phyloP scores from a whole-genome alignment of 306 rosid species.

The Aeschynomene evenia region DNA sequence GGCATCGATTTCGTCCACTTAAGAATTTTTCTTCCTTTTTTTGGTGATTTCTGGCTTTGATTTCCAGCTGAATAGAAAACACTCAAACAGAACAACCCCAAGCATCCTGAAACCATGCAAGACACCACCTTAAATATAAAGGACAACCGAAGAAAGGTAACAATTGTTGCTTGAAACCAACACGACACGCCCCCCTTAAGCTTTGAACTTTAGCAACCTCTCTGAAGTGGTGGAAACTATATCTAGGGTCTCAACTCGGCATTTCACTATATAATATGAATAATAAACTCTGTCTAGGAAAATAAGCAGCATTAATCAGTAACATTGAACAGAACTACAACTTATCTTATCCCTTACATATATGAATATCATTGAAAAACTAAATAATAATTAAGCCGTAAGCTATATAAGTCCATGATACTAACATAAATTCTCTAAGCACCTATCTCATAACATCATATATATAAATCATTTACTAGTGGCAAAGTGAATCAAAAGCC shows the following conservation, averaged over 20 bases:
- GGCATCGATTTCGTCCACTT: too few relatives aligned
- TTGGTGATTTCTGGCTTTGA: constrained; percentile 27
- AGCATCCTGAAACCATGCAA: background rate
- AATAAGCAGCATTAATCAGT: background rate
- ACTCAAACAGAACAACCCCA: background rate
- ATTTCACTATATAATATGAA: too few relatives aligned
- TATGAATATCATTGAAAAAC: constrained; percentile 8
- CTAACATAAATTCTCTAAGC: constrained; percentile 11
- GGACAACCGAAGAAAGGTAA: background rate
- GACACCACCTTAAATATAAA: background rate
- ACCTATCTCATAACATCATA: constrained; percentile 27
- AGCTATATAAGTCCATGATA: background rate
- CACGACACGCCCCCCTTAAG: background rate
- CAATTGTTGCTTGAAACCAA: background rate
- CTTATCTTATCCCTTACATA: constrained; percentile 7
- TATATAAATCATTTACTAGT: constrained; percentile 16
- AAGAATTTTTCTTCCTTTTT: too few relatives aligned
- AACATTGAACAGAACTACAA: constrained; percentile 6
- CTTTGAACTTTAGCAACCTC: background rate
- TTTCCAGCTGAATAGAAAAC: background rate
- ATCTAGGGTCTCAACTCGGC: too few relatives aligned
- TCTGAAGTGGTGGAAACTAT: background rate
- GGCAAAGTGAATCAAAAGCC: constrained; percentile 27
- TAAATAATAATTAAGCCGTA: constrained; percentile 14
- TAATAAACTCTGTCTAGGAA: background rate